Evolutionary conservation across 495 filamentous ascomycete genomes (phyloP).

Genomic region (Penicillium coffeae): DNA sequence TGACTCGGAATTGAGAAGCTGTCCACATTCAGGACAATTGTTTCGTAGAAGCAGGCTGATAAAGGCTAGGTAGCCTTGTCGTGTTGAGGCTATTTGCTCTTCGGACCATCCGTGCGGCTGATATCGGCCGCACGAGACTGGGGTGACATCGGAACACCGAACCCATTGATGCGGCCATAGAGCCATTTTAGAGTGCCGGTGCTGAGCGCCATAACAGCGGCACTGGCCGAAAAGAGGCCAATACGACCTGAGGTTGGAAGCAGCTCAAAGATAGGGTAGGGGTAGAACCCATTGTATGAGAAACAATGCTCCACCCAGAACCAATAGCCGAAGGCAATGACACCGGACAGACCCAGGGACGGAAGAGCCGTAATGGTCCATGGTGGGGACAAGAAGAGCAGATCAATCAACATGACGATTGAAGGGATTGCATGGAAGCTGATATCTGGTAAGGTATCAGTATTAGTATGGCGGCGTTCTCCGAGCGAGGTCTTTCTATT

Average conservation of each 20-base stretch:
- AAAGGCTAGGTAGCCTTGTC: no score
- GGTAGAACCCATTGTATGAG: conserved; percentile 76
- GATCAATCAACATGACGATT: conserved; percentile 64
- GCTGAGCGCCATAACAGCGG: conserved; percentile 65
- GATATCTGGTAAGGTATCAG: conserved; percentile 49
- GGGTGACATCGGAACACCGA: conserved; percentile 22
- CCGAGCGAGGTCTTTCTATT: not conserved
- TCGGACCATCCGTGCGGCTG: conserved; percentile 23
- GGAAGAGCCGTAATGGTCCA: conserved; percentile 66
- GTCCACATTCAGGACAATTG: no score
- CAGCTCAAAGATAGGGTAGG: conserved; percentile 76
- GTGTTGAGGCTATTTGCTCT: not conserved
- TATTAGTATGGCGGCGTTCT: conserved; percentile 5
- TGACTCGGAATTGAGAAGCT: no score
- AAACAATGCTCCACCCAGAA: conserved; percentile 84
- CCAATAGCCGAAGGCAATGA: conserved; percentile 76
- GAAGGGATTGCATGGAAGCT: conserved; percentile 77
- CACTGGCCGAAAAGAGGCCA: conserved; percentile 65
- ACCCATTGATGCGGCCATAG: conserved; percentile 68
- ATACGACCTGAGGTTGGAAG: conserved; percentile 59
- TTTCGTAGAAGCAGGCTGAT: no score
- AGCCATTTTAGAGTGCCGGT: conserved; percentile 63
- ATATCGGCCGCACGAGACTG: conserved; percentile 31
- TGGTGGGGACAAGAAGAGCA: conserved; percentile 74
- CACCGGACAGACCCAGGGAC: conserved; percentile 57